Base-by-base conservation (phyloP, 768 basidiomycete species). In the Daedalea quercina region DNA sequence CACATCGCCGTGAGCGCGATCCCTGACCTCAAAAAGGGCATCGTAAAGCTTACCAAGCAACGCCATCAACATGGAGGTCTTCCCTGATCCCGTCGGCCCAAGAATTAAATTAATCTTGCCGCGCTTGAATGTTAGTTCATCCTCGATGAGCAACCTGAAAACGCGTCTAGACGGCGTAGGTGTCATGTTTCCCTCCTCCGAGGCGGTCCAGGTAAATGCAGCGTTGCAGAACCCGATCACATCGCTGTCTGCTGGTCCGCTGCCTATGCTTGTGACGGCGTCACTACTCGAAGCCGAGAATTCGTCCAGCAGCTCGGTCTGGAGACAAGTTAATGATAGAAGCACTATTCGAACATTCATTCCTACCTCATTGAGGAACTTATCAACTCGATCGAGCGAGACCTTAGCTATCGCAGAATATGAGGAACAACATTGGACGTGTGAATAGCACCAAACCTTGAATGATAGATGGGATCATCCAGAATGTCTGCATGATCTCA, bases 71-170 rank as follows among this genome's bases (percentile, higher is more conserved):
- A 83, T 60, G 0, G 80, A 81, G 0, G 84, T 84, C 65, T 84
- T 85, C 82, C 83, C 1, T n/a, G 68, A 65, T 12, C 73, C 72
- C 44, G 81, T 82, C 17, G 80, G 76, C 0, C 82, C 81, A 43
- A 82, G 65, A 13, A 84, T 74, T 48, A 82, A 66, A 54, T 84
- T 84, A 44, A 82, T 71, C 55, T 67, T 60, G 20, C 75, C 74
- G 7, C 61, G 71, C 57, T 73, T 72, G 70, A 85, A 85, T 2
- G 73, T 44, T 1, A 85, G 54, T 44, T 81, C 76, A 15, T 70
- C 79, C 0, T 76, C 69, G 43, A 83, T 69, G 3, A 63, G 69
- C 17, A 85, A 70, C 23, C 63, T 59, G 62, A 81, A 84, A 4
- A 31, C 28, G 11, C 28, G 25, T 62, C 70, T 23, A 78, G 63